Evolutionary conservation across 192 early-diverging fungal genomes (phyloP).

Genomic region (Phlyctochytrium planicorne): DNA sequence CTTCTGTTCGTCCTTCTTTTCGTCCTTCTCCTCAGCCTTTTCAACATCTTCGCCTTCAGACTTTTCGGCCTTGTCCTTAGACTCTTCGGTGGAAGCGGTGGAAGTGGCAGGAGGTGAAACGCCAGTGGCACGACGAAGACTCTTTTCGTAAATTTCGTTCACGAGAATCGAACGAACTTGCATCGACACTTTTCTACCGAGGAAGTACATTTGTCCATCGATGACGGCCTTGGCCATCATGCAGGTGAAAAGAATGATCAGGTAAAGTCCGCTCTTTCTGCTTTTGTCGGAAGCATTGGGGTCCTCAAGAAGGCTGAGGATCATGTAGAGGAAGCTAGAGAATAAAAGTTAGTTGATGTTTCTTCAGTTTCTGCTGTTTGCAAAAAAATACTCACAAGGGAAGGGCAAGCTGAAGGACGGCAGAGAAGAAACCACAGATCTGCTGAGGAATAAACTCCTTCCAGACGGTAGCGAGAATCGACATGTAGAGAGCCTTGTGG

Average conservation of each 20-base stretch:
- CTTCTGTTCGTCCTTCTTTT: constrained; percentile 18
- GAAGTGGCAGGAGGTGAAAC: constrained; percentile 11
- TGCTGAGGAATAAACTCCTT: constrained; percentile 9
- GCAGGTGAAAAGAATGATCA: constrained; percentile 34
- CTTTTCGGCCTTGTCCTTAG: constrained; percentile 11
- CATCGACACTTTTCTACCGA: constrained; percentile 35
- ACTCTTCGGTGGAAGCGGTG: constrained; percentile 7
- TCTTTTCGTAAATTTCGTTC: constrained; percentile 46
- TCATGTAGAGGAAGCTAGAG: constrained; percentile 43
- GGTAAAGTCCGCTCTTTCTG: constrained; percentile 20
- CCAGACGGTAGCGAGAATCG: constrained; percentile 5
- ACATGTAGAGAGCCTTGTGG: constrained; percentile 5
- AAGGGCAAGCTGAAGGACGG: constrained; percentile 24
- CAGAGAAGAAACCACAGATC: constrained; percentile 17
- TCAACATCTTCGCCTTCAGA: neutral
- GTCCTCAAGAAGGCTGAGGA: constrained; percentile 34
- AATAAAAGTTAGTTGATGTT: constrained; percentile 28
- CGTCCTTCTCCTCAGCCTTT: neutral
- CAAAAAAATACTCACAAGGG: constrained; percentile 17
- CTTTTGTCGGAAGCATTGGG: constrained; percentile 20
- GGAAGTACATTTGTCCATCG: constrained; percentile 46
- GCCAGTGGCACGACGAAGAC: constrained; percentile 29
- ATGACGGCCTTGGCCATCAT: constrained; percentile 27
- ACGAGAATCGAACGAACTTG: constrained; percentile 38
- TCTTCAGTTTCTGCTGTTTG: constrained; percentile 3